Evolutionary conservation across 73 alveolate genomes (phyloP), one percentile per base, ranked within the genome.

Genomic region (Symbiodinium natans): DNA sequence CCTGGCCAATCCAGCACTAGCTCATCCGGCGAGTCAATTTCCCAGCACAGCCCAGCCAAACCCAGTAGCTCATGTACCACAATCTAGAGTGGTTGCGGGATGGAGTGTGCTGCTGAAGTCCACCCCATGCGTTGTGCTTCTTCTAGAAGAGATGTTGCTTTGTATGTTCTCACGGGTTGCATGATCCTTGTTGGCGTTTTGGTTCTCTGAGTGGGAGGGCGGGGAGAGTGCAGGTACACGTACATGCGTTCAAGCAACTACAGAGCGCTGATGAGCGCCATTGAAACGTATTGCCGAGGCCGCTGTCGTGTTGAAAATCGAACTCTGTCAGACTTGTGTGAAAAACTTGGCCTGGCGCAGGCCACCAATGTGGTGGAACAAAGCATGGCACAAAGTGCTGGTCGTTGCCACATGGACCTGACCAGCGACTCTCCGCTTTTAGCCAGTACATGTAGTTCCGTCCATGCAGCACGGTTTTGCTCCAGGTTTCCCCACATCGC

Each of bases 141-240:
- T n/a, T n/a, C n/a, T n/a, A n/a, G n/a, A n/a, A n/a, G n/a, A n/a
- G n/a, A n/a, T n/a, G n/a, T n/a, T n/a, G n/a, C n/a, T n/a, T n/a
- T n/a, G n/a, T n/a, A n/a, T n/a, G n/a, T n/a, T n/a, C n/a, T n/a
- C n/a, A n/a, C n/a, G n/a, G n/a, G n/a, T n/a, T n/a, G n/a, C n/a
- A n/a, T n/a, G n/a, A n/a, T n/a, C n/a, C n/a, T n/a, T n/a, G n/a
- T n/a, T n/a, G n/a, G n/a, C n/a, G n/a, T n/a, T n/a, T n/a, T n/a
- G n/a, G n/a, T n/a, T n/a, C n/a, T n/a, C n/a, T n/a, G n/a, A n/a
- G n/a, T n/a, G n/a, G n/a, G n/a, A n/a, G n/a, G n/a, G n/a, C n/a
- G n/a, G n/a, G n/a, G n/a, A n/a, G n/a, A n/a, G n/a, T 15, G 63
- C 88, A 90, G 97, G 97, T 90, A 90, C 89, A 90, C 97, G 82